Conservation (phyloP, 2,329 filamentous ascomycete species). For the Aspergillus transmontanensis region DNA sequence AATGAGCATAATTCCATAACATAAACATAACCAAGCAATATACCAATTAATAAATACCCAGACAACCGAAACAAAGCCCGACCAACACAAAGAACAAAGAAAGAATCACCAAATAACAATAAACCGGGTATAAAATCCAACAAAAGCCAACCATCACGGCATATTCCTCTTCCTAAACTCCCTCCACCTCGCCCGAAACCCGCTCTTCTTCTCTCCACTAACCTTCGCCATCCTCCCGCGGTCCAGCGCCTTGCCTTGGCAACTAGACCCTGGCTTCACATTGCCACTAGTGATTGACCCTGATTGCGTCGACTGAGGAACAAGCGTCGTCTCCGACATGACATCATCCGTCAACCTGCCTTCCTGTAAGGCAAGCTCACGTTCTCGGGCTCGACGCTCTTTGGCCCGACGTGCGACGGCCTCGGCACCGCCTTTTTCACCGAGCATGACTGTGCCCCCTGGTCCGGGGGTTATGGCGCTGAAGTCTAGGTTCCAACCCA, state of each 20-base stretch:
- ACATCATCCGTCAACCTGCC: background rate
- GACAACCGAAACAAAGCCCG: background rate
- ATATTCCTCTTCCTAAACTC: background rate
- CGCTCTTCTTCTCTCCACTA: background rate
- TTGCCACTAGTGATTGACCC: background rate
- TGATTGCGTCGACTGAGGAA: background rate
- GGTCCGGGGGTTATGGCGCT: constrained; percentile 8
- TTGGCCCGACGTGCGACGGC: constrained; percentile 2
- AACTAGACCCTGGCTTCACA: background rate
- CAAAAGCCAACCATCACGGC: background rate
- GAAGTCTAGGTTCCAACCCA: constrained; percentile 4
- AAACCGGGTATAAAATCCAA: background rate
- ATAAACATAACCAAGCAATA: background rate
- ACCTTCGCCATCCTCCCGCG: background rate
- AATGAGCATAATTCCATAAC: background rate
- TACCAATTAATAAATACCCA: background rate
- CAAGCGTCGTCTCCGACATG: background rate
- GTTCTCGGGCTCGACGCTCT: background rate
- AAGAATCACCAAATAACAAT: background rate
- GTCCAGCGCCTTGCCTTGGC: background rate
- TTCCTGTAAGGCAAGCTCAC: background rate
- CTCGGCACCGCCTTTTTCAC: constrained; percentile 1
- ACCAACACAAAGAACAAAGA: background rate
- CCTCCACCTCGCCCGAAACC: background rate
- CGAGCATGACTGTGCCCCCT: constrained; percentile 5